Evolutionary conservation across 257 asterid genomes (phyloP), one percentile per base, ranked within the genome.

Genomic region (Linaria vulgaris): DNA sequence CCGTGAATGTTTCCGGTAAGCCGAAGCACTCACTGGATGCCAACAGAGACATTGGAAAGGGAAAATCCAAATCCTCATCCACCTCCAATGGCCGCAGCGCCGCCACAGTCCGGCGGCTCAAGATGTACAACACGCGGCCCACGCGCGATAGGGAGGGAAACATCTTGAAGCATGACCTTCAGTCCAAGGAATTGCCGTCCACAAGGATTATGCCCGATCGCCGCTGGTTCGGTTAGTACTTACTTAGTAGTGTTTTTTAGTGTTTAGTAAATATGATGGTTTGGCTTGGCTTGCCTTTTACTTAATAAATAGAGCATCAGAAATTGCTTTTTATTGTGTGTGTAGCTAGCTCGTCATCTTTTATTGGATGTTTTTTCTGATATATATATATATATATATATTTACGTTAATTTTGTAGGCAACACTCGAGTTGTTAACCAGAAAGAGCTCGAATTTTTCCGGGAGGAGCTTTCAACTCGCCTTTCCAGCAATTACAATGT

Each of bases 201-300:
- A 94, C 99, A 56, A 82, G 97, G 31, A 94, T 94, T 69, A 90
- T 82, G 78, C 96, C 97, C 16, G 96, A 90, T 74, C 94, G 95
- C 56, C 83, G 95, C 23, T 94, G 96, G 96, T 94, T 90, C 39
- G 95, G 99, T 94, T 70, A 39, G 94, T 72, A 3, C n/a, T n/a
- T n/a, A n/a, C n/a, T n/a, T n/a, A n/a, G n/a, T n/a, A n/a, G n/a
- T n/a, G n/a, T n/a, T n/a, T n/a, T n/a, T n/a, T n/a, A n/a, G n/a
- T n/a, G n/a, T n/a, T n/a, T n/a, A n/a, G n/a, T n/a, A n/a, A n/a
- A n/a, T n/a, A n/a, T n/a, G n/a, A n/a, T n/a, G n/a, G n/a, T n/a
- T n/a, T n/a, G n/a, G n/a, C n/a, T n/a, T n/a, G n/a, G n/a, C n/a
- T n/a, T n/a, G n/a, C n/a, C n/a, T n/a, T n/a, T n/a, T n/a, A n/a